Base-by-base conservation (phyloP, 108 stramenopile species). In the Phaeodactylum tricornutum region DNA sequence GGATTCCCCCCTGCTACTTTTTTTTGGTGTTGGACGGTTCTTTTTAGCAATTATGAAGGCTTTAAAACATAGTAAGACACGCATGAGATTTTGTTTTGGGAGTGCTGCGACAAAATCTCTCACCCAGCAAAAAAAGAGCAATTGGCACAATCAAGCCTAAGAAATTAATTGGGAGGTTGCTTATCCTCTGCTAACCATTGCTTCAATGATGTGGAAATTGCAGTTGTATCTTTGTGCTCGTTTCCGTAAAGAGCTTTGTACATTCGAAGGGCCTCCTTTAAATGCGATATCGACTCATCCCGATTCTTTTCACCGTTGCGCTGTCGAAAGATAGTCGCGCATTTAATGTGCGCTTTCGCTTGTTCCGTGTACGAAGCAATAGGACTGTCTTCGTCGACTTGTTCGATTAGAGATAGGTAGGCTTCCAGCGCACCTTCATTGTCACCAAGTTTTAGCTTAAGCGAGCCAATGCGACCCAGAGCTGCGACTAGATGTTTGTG, bases 341-440 rank as follows among this genome's bases (percentile, higher is more conserved):
- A 86, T 47, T 90, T 90, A 38, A 90, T 82, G 40, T 84, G 81
- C 16, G 84, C 88, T 57, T 90, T 90, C 17, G 84, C 88, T 44
- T 79, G 79, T 45, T 90, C 88, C 4, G 71, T 75, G n/a, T 75
- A 58, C 2, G 84, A 85, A 21, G 84, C 69, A 14, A 66, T 51
- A 11, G 88, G 84, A 50, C 84, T 86, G 39, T 78, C 72, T 3
- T 66, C 68, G 17, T 81, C 79, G 3, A 85, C 81, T 52, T 84
- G 75, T 36, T 66, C 57, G 33, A 90, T 66, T 21, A 90, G 59
- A 27, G 62, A 55, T 29, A 61, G 59, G 53, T 84, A 90, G 0
- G 81, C 81, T 51, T 78, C 67, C 52, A 90, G 44, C 6, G 88
- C 84, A 27, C 84, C 88, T 42, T 55, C 67, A 39, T 74, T 77